These are phyloP conservation scores for Rhodotorula sp. DNA, from an alignment of 1,284 basidiomycete species.

Conservation along the genomic window DNA sequence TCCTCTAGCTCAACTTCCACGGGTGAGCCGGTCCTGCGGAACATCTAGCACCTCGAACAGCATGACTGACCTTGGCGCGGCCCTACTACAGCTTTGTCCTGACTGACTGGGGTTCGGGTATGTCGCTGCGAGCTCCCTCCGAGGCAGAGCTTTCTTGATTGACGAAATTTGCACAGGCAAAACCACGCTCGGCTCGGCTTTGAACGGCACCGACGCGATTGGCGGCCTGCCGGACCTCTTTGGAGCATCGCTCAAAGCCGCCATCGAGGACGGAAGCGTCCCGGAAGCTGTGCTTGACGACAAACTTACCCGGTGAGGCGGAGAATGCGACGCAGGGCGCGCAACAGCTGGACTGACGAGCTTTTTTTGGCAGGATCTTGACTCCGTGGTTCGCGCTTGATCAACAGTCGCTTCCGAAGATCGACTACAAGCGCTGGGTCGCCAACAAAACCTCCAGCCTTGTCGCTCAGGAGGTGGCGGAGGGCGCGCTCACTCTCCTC, in stretches of 20 bases:
- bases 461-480: slow-evolving; percentile 64
- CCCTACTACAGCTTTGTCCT: background rate
- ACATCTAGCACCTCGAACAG: too few relatives aligned
- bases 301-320: slow-evolving; percentile 45
- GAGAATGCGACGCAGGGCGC: too few relatives aligned
- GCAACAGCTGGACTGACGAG: too few relatives aligned
- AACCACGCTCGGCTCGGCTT: slow-evolving; percentile 3
- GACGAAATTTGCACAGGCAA: slow-evolving; percentile 10
- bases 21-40: background rate
- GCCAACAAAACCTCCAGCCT: slow-evolving; percentile 58
- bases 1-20: slow-evolving; percentile 2
- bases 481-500: slow-evolving; percentile 69
- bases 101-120: background rate
- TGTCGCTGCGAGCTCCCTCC: background rate
- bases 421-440: slow-evolving; percentile 51
- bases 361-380: slow-evolving; percentile 32
- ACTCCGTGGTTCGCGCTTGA: slow-evolving; percentile 44
- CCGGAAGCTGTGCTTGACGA: slow-evolving; percentile 45
- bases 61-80: too few relatives aligned
- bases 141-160: background rate
- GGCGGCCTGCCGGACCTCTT: slow-evolving; percentile 3
- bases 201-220: slow-evolving; percentile 8
- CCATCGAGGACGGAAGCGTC: slow-evolving; percentile 49
- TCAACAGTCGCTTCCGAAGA: slow-evolving; percentile 19
- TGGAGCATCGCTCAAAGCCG: slow-evolving; percentile 27